A percentile compares a stretch with the other conserved stretches of the same genome.
Evolutionary conservation across 1,284 basidiomycete species (phyloP).

Genomic region (Pterulicium gracile): DNA sequence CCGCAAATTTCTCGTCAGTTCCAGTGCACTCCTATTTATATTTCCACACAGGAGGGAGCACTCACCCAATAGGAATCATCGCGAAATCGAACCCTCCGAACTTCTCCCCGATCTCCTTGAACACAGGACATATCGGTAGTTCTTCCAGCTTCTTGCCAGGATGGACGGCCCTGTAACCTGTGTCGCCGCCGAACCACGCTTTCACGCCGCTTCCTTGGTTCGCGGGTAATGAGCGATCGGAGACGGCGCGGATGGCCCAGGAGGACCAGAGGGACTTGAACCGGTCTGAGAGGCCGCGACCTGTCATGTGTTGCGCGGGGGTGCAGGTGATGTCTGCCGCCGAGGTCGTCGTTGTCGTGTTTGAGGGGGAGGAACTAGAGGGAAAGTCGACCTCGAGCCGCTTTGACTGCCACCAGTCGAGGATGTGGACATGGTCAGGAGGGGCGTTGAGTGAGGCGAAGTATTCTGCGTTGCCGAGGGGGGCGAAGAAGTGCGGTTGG

Average conservation of each 20-base stretch:
- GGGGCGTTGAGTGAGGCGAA: conserved; percentile 33
- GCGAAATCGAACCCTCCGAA: conserved; percentile 54
- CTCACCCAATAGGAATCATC: conserved; percentile 56
- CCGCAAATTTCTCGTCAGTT: conserved; percentile 10
- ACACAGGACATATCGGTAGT: conserved; percentile 54
- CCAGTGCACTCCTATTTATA: conserved; percentile 8
- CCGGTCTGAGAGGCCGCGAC: conserved; percentile 12
- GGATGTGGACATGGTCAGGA: conserved; percentile 33
- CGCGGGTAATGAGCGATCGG: conserved; percentile 6
- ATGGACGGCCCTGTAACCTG: conserved; percentile 40
- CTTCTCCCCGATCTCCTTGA: conserved; percentile 51
- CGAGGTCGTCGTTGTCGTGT: not conserved
- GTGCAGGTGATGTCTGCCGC: conserved; percentile 28
- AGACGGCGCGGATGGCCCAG: conserved; percentile 14
- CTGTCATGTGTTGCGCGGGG: conserved; percentile 43
- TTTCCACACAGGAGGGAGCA: conserved; percentile 7
- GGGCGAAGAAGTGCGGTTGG: conserved; percentile 49
- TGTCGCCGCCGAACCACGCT: conserved; percentile 65
- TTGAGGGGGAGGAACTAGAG: conserved; percentile 1
- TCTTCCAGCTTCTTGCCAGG: conserved; percentile 38
- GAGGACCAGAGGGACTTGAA: conserved; percentile 13
- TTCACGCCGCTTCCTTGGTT: conserved; percentile 18
- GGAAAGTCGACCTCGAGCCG: conserved; percentile 27
- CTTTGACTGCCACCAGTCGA: conserved; percentile 64
- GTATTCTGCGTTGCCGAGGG: conserved; percentile 44